Evolutionary conservation across 1,139 yeast genomes (phyloP).

Genomic region (Saccharomyces hybrid): DNA sequence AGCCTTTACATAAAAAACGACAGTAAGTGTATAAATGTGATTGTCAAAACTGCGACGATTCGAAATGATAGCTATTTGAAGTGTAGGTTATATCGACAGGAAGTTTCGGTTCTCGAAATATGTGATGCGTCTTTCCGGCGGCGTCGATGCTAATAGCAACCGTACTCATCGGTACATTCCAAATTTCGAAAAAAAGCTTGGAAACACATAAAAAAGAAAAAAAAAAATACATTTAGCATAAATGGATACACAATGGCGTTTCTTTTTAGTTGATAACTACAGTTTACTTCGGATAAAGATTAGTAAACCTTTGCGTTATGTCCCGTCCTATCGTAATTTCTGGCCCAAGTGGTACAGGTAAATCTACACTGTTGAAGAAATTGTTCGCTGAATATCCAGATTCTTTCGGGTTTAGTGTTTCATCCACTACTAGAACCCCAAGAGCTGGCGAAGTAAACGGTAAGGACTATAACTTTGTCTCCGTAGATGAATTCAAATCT

Average conservation of each 20-base stretch:
- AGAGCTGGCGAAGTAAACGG: conserved; percentile 89
- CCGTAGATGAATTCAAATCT: conserved; percentile 69
- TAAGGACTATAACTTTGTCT: conserved; percentile 77
- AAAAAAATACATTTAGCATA: neutral
- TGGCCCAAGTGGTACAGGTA: conserved; percentile 97
- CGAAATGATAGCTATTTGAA: neutral
- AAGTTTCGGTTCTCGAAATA: neutral
- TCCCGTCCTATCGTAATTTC: conserved; percentile 85
- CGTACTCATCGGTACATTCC: neutral
- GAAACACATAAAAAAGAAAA: neutral
- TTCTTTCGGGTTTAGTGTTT: conserved; percentile 86
- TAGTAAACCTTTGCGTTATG: conserved; percentile 14
- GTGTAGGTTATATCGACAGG: neutral
- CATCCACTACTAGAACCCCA: conserved; percentile 89
- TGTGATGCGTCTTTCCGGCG: neutral
- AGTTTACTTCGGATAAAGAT: neutral
- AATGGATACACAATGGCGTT: neutral
- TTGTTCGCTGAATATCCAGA: conserved; percentile 85
- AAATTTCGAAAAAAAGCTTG: neutral
- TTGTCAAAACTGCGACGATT: neutral
- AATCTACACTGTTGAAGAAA: conserved; percentile 85
- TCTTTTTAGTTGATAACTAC: neutral
- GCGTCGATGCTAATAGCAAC: neutral
- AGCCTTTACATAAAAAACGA: neutral
- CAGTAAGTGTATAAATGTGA: neutral